These are phyloP conservation scores for Boehmeria nivea DNA, from an alignment of 306 rosid genomes.

Conservation along the genomic window DNA sequence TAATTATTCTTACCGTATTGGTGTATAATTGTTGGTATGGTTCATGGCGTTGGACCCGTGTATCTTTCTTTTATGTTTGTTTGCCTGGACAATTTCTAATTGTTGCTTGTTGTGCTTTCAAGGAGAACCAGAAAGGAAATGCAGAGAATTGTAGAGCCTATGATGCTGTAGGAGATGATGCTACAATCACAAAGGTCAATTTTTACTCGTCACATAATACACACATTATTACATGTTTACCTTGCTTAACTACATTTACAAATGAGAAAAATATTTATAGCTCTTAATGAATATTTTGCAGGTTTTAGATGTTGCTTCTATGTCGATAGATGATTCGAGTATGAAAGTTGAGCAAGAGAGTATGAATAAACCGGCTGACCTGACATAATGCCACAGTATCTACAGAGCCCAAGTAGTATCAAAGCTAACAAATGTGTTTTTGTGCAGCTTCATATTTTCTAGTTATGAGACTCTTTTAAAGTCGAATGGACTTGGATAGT, in stretches of 20 bases:
- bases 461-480: conserved; percentile 3
- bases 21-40: too few relatives aligned
- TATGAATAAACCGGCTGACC: conserved; percentile 47
- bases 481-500: not conserved
- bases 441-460: conserved; percentile 12
- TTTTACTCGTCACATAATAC: not conserved
- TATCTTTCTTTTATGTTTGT: not conserved
- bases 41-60: not conserved
- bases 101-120: not conserved
- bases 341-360: conserved; percentile 54
- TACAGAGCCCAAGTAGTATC: too few relatives aligned
- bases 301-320: conserved; percentile 55
- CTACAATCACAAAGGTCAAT: conserved; percentile 6
- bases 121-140: conserved; percentile 12
- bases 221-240: too few relatives aligned
- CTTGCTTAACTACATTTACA: too few relatives aligned
- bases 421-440: conserved; percentile 12
- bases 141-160: conserved; percentile 14
- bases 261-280: too few relatives aligned
- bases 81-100: not conserved
- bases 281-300: conserved; percentile 30
- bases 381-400: conserved; percentile 26
- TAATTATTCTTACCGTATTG: too few relatives aligned
- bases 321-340: conserved; percentile 40
- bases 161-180: conserved; percentile 6